Evolutionary conservation across 2,329 filamentous ascomycete genomes (phyloP), one percentile per base, ranked within the genome.

Genomic region (Cladosporium sp.): DNA sequence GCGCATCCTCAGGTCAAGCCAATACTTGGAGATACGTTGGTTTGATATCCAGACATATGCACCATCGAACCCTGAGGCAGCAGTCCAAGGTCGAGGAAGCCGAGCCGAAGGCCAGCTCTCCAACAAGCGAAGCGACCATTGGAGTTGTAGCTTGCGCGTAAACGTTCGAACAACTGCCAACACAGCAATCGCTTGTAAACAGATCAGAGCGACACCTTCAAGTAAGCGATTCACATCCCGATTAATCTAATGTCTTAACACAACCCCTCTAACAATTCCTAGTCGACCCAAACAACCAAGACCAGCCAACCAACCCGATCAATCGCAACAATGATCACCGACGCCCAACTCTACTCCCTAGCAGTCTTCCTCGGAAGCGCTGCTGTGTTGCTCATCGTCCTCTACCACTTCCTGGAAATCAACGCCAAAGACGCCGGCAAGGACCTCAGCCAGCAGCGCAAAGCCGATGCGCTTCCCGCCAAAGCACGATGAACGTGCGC

Each of bases 321-420:
- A 52, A 30, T 5, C 19, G 36, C 28, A 42, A 89, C 69, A 51
- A 99, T 99, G 94, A 97, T 99, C 73, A 88, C 92, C 73, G 94
- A 99, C 85, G 80, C 83, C 74, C 87, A 94, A 65, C 87, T 99
- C 69, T 97, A 97, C 82, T 84, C 84, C 63, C 85, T 99, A 30
- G 92, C 94, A 74, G 87, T 97, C 74, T 93, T 97, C 74, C 89
- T 99, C 61, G 94, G 94, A 78, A 89, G 87, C 58, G 84, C 87
- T 40, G 86, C 93, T 63, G 93, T 97, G 90, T 80, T 97, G 45
- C 83, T 99, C 62, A 97, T 97, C 65, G 86, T 99, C 30, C 77
- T 96, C 28, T 97, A 99, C 77, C 92, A 97, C 76, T 97, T 95
- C 78, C 86, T 99, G 69, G 93, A 97, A 74, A 84, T 96, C 79